These are phyloP conservation scores for Aciculosporium take DNA, from an alignment of 2,329 filamentous ascomycete genomes.

Conservation along the genomic window DNA sequence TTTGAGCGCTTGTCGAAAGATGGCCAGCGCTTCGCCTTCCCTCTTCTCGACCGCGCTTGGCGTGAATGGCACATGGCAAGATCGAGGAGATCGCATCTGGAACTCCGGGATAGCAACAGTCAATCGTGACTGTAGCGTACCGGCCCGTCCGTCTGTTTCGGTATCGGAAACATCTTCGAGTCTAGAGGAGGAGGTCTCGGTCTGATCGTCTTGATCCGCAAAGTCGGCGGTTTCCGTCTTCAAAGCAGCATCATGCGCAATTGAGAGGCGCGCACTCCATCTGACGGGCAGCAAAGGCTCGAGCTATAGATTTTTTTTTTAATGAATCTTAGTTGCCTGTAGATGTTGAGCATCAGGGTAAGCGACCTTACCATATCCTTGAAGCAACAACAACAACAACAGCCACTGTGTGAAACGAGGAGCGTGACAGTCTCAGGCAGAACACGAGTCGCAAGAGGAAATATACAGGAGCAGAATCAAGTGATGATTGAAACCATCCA, in stretches of 20 bases:
- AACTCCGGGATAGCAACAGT: neutral
- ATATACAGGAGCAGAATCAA: neutral
- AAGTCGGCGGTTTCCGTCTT: neutral
- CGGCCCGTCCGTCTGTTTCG: neutral
- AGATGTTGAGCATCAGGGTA: neutral
- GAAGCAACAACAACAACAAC: neutral
- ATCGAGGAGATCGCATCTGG: neutral
- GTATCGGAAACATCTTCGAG: neutral
- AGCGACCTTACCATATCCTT: neutral
- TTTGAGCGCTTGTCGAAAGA: neutral
- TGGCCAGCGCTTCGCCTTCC: constrained; percentile 6
- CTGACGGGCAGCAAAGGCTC: neutral
- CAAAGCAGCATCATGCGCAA: neutral
- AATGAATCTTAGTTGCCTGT: neutral
- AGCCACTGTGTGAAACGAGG: neutral
- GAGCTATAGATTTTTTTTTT: neutral
- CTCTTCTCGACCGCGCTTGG: neutral
- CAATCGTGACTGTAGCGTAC: neutral
- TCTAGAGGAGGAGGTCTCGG: neutral
- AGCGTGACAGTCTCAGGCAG: neutral
- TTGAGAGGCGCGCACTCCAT: neutral
- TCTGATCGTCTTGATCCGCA: neutral
- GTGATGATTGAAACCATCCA: neutral
- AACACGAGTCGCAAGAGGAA: neutral
- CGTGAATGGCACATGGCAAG: constrained; percentile 1